Base-by-base conservation (phyloP, 805 yeast species). In the Suhomyces sp. region DNA sequence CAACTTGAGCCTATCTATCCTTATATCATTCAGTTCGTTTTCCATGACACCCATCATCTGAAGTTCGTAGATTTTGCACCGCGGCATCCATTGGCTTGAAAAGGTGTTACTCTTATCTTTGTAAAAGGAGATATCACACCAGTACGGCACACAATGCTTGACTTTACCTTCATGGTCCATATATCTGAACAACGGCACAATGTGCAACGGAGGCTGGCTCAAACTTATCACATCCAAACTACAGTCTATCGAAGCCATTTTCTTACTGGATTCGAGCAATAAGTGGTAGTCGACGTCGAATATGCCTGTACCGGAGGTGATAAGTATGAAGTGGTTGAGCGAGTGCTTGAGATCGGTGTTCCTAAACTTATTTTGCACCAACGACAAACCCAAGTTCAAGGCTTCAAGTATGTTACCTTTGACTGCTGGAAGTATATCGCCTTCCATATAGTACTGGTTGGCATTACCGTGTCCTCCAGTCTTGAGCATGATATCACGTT, bases 1-100 rank as follows among this genome's bases (percentile, higher is more conserved):
- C 56, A 61, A 61, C 10, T 74, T 77, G 48, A 91, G 70, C 48
- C 86, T 79, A 15, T 84, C 85, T 9, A 92, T 80, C 7, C 84
- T 81, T 6, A 87, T 81, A 10, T 87, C 83, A 57, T 85, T 83
- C 53, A 85, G 74, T 62, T 94, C 97, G 60, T 89, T 90, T 62
- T 93, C 98, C 86, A 93, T 90, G 6, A 94, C 81, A 0, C 98
- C 98, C 96, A 93, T 93, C 97, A 94, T 94, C 67, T 94, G 98
- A 17, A 94, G 71, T 62, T 93, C 98, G 67, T 94, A 93, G 48
- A 94, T 92, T 61, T 90, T 90, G 68, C 97, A 91, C 35, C 94
- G 76, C 0, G 99, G 97, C n/a, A 87, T 80, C 97, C 98, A 93
- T 59, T 83, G 87, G 31, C 75, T 74, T 5, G 63, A 54, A 6